phyloP scores from a whole-genome alignment of 768 basidiomycete genomes.

The Boletellus ananas region DNA sequence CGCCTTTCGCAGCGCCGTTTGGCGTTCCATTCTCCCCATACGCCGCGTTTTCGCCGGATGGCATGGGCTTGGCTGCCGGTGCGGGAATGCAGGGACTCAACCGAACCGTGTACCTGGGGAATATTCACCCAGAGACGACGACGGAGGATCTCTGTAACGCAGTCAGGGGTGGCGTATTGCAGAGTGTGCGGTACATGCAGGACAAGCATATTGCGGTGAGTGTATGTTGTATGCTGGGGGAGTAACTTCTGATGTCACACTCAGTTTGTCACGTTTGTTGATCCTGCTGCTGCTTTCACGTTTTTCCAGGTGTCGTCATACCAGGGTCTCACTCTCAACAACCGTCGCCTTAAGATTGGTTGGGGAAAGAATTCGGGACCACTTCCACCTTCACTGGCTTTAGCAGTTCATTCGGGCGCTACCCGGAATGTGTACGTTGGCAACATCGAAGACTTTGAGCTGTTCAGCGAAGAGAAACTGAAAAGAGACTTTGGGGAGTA shows the following conservation, averaged over 20 bases:
- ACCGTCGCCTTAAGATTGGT: slow-evolving; percentile 91
- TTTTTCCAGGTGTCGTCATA: slow-evolving; percentile 92
- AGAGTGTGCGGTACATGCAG: slow-evolving; percentile 92
- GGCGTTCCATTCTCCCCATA: slow-evolving; percentile 44
- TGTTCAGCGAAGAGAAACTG: slow-evolving; percentile 84
- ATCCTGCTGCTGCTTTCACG: slow-evolving; percentile 86
- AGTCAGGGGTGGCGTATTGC: slow-evolving; percentile 93
- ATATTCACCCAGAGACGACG: slow-evolving; percentile 94
- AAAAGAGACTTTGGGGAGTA: slow-evolving; percentile 93
- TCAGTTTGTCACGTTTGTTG: slow-evolving; percentile 95
- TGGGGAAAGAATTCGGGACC: slow-evolving; percentile 98
- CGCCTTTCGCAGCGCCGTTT: slow-evolving; percentile 35
- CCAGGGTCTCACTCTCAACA: slow-evolving; percentile 88
- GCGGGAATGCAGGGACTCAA: slow-evolving; percentile 61
- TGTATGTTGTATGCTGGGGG: slow-evolving; percentile 13
- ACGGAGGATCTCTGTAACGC: slow-evolving; percentile 95
- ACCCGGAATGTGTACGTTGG: slow-evolving; percentile 97
- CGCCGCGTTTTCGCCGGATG: slow-evolving; percentile 46
- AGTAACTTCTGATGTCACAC: slow-evolving; percentile 2
- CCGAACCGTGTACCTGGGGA: slow-evolving; percentile 92
- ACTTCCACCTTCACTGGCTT: slow-evolving; percentile 73
- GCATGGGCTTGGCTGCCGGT: slow-evolving; percentile 29
- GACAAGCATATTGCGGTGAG: slow-evolving; percentile 96
- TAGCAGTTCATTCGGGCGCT: slow-evolving; percentile 89
- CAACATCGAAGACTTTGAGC: slow-evolving; percentile 92